Evolutionary conservation across 139 green algal genomes (phyloP).

Genomic region (Coccomyxa sp.): DNA sequence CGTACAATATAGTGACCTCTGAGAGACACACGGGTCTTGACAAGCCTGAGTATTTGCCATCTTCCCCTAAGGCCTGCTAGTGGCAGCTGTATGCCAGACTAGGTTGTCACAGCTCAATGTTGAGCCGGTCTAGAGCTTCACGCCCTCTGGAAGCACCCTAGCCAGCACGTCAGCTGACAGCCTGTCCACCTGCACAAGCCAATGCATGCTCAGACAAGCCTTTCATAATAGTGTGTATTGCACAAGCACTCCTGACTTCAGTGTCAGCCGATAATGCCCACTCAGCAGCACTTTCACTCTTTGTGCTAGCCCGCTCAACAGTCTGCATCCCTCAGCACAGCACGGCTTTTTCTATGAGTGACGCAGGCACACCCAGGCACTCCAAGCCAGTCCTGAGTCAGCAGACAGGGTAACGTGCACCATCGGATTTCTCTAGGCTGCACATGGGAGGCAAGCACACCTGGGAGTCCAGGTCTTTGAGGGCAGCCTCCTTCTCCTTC

Average conservation of each 20-base stretch:
- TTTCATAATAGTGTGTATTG: too few species aligned
- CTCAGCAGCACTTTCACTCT: too few species aligned
- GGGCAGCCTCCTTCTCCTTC: slow-evolving; percentile 65
- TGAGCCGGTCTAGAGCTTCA: slow-evolving; percentile 58
- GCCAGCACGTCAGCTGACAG: slow-evolving; percentile 73
- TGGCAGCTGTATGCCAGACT: too few species aligned
- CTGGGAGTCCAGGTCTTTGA: slow-evolving; percentile 69
- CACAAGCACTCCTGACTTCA: background rate
- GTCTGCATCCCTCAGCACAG: too few species aligned
- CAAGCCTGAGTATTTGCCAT: too few species aligned
- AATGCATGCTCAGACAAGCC: too few species aligned
- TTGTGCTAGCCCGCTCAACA: too few species aligned
- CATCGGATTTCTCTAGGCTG: background rate
- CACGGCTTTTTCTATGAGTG: background rate
- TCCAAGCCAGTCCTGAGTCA: background rate
- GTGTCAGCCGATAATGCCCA: too few species aligned
- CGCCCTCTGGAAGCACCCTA: slow-evolving; percentile 75
- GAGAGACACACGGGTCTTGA: too few species aligned
- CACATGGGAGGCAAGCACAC: slow-evolving; percentile 20
- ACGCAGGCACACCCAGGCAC: background rate
- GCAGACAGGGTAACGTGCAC: background rate
- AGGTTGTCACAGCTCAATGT: too few species aligned
- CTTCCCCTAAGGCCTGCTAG: too few species aligned
- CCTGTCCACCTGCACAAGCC: slow-evolving; percentile 66
- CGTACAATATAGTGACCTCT: too few species aligned